Percentiles rank a stretch among this genome's conserved stretches.
Conservation (phyloP, 2,329 filamentous ascomycete genomes). For the Pyrenophora tritici-repentis region DNA sequence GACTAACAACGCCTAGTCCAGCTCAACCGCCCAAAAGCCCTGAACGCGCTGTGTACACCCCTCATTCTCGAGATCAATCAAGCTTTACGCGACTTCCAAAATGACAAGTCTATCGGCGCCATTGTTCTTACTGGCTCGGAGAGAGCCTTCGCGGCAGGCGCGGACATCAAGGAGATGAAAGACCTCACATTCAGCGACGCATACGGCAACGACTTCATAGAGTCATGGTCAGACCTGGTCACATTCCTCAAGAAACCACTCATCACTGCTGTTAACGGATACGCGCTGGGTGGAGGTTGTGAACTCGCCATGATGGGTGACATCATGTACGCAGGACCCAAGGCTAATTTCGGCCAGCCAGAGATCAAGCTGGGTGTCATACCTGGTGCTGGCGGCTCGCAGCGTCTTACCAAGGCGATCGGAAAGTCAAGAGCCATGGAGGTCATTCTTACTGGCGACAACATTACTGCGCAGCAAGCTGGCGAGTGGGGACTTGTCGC, state of each 20-base stretch:
- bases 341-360: slow-evolving; percentile 91
- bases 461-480: slow-evolving; percentile 82
- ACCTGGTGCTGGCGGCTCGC: slow-evolving; percentile 88
- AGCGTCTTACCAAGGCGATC: slow-evolving; percentile 76
- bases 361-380: slow-evolving; percentile 95
- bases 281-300: slow-evolving; percentile 92
- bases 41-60: slow-evolving; percentile 90
- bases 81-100: slow-evolving; percentile 44
- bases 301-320: slow-evolving; percentile 98
- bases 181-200: slow-evolving; percentile 85
- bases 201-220: slow-evolving; percentile 91
- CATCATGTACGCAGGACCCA: slow-evolving; percentile 85
- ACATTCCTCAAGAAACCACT: slow-evolving; percentile 89
- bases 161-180: slow-evolving; percentile 99
- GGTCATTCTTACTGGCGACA: slow-evolving; percentile 58
- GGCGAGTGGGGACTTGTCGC: slow-evolving; percentile 90
- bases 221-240: slow-evolving; percentile 87
- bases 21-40: slow-evolving; percentile 89
- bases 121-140: slow-evolving; percentile 81
- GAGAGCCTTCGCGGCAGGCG: slow-evolving; percentile 79
- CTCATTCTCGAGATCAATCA: slow-evolving; percentile 79
- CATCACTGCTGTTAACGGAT: slow-evolving; percentile 91
- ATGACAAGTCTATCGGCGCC: slow-evolving; percentile 39
- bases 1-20: slow-evolving; percentile 66
- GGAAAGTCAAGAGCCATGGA: slow-evolving; percentile 55